Evolutionary conservation across 805 yeast species (phyloP).

Genomic region (Candida tammaniensis): DNA sequence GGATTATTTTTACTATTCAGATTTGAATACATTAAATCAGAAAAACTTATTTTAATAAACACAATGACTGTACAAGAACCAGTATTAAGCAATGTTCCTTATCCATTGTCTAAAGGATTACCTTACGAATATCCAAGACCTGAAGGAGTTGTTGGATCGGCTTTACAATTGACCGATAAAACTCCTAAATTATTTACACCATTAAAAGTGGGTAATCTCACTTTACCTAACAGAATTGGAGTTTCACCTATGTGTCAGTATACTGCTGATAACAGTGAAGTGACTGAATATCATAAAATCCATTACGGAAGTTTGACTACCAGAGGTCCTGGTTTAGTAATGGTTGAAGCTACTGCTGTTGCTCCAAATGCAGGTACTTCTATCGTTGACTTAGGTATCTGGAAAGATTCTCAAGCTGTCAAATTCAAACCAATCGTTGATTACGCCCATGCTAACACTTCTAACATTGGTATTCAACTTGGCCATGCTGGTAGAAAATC

Average conservation of each 20-base stretch:
- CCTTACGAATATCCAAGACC: conserved; percentile 13
- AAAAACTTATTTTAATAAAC: no score
- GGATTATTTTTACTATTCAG: no score
- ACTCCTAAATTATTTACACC: conserved; percentile 44
- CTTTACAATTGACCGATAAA: conserved; percentile 5
- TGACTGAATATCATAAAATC: conserved; percentile 46
- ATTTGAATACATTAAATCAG: no score
- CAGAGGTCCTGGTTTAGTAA: conserved; percentile 49
- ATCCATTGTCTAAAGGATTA: conserved; percentile 5
- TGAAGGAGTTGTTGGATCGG: conserved; percentile 11
- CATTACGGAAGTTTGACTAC: conserved; percentile 48
- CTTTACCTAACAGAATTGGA: conserved; percentile 49
- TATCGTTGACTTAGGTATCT: conserved; percentile 48
- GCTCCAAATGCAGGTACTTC: conserved; percentile 40
- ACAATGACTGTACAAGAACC: no score
- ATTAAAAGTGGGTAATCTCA: conserved; percentile 35
- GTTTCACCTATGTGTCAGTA: conserved; percentile 59
- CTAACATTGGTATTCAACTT: conserved; percentile 50
- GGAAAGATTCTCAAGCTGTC: conserved; percentile 47
- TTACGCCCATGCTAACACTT: conserved; percentile 43
- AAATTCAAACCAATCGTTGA: conserved; percentile 40
- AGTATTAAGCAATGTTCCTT: no score
- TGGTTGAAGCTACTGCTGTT: conserved; percentile 47
- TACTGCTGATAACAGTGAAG: conserved; percentile 41
- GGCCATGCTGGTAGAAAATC: conserved; percentile 56